Base-by-base conservation (phyloP, 2,329 filamentous ascomycete species). In the Epichloe uncinata region DNA sequence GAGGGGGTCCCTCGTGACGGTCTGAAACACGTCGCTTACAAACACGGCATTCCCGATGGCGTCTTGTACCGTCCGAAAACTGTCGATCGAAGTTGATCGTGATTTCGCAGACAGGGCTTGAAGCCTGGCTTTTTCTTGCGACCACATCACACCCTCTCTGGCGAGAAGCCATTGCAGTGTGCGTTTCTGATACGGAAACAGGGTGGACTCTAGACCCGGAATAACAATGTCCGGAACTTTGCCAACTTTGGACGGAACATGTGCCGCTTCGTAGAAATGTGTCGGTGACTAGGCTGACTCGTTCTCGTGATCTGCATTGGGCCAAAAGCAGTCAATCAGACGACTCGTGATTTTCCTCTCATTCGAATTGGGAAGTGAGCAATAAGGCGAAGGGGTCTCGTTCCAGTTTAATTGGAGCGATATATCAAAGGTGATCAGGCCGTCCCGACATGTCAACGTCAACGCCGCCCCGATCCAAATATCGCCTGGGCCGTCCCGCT, bases 121-220 rank as follows among this genome's bases (percentile, higher is more conserved):
- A n/a, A 66, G 42, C 15, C 42, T 22, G 8, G 47, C 43, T 34
- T 50, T 44, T 15, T 48, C 56, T 26, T 49, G 46, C 4, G 56
- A 60, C 72, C 74, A 81, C 20, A 67, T 60, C 3, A 79, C 73
- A 4, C 80, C 79, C 66, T 91, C 86, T 43, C 82, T 74, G 41
- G 67, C 66, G 43, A 90, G 63, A 51, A 89, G 69, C 85, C 85
- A 91, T 45, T 80, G 72, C 2, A 89, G 70, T 2, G 84, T 77
- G 52, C 84, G 71, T 50, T 78, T 78, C 62, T 90, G 86, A 52
- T 88, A 90, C 0, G 84, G 84, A 60, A 81, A 89, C 0, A 89
- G 66, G 0, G 66, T 68, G 1, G 79, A 72, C 42, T 66, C 67
- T 47, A 74, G 68, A 26, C 63, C 66, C 0, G 70, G 65, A 5